Base-by-base conservation (phyloP, 176 grass and related monocot genomes). In the Panicum miliaceum region DNA sequence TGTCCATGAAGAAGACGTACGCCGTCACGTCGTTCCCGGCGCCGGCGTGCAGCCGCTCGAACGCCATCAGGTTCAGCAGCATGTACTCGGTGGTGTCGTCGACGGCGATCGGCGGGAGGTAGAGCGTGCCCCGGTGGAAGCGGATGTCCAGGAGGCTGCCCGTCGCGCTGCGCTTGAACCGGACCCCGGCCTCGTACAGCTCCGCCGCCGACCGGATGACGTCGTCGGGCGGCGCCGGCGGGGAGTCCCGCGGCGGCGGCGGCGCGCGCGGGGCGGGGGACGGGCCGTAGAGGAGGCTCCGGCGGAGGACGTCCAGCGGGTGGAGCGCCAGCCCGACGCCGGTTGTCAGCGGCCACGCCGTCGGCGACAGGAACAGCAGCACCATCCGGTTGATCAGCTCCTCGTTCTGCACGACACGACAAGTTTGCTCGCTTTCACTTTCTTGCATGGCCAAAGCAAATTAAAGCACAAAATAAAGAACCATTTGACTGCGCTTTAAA, bases 1-100 rank as follows among this genome's bases (percentile, higher is more conserved):
- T 97, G 83, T 97, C 94, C 90, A 97, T 94, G 92, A 97, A 94
- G 89, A 97, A 97, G 11, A 94, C 90, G 68, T 89, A 97, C 0
- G 94, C 89, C 0, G 94, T 94, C 5, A 97, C 74, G 54, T 92
- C 90, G 82, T 89, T 94, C 6, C 94, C 94, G n/a, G 88, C 84
- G 9, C 81, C 88, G n/a, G 76, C 81, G 68, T 97, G 90, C 8
- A 97, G 90, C 10, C 94, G 80, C 88, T 97, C 92, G 70, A 97
- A 92, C 38, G 92, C 94, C 94, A 92, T 97, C 2, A 97, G 77
- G 81, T 92, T 94, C 3, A 97, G 92, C 18, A 94, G 88, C 81
- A 97, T 83, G 88, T 81, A 94, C 84, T 94, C 92, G 10, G 94
- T 92, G 20, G 78, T 66, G 75, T 97, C 94, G 73, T 97, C 94